Base-by-base conservation (phyloP, 345 rosid species). In the Citrus glauca region DNA sequence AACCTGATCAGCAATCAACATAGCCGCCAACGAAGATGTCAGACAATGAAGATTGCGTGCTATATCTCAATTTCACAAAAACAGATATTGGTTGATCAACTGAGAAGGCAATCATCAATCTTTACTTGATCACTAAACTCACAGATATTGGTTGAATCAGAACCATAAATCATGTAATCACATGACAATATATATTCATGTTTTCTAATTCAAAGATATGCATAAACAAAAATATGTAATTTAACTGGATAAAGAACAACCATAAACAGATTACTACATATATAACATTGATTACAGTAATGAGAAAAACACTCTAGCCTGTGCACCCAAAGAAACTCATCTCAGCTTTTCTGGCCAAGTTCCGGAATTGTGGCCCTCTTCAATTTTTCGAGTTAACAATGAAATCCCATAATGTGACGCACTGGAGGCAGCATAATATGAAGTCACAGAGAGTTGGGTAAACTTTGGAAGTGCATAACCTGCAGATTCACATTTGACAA, bases 361-460 rank as follows among this genome's bases (percentile, higher is more conserved):
- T 65, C 66, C 78, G 66, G 92, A 86, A 78, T 76, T 77, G 78
- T 88, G 91, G 32, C 81, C 37, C 79, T 91, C 94, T 78, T 96
- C 99, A 35, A 92, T 82, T 68, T 77, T 87, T 66, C 95, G 92
- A 6, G 98, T 96, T 77, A 94, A 85, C 75, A 88, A 82, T 45
- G 98, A 96, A 79, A 96, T 85, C 77, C 94, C 90, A 85, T 94
- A 89, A 85, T 94, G 97, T 65, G 99, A 91, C 38, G 91, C 97
- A 83, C 99, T 96, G 66, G 98, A 91, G 76, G 99, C 87, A 78
- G 98, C 91, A 67, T 92, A 96, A 81, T 92, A 94, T 22, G 99
- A 93, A 27, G 97, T 91, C 73, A 91, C 97, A 5, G 90, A 86
- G 82, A 94, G 91, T 77, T 92, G 97, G 77, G 95, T 79, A 84